Evolutionary conservation across 2,329 filamentous ascomycete species (phyloP).

Genomic region (Zymoseptoria brevis): DNA sequence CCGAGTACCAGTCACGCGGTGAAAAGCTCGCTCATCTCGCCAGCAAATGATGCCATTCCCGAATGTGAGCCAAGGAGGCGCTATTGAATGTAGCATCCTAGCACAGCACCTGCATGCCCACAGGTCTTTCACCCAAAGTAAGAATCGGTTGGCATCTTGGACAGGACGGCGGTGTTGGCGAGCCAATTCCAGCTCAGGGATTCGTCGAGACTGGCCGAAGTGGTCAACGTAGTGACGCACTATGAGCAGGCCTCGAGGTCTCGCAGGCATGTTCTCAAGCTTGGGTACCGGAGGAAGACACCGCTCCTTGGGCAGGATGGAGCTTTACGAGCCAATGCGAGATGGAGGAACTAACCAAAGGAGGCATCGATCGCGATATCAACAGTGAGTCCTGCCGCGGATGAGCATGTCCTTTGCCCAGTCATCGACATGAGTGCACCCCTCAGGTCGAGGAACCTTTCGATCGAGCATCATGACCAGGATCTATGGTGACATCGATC

Average conservation of each 20-base stretch:
- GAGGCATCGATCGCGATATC: background rate
- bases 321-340: too few relatives aligned
- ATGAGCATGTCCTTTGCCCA: background rate
- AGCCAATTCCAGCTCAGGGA: background rate
- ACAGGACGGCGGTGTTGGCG: background rate
- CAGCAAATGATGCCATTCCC: background rate
- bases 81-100: background rate
- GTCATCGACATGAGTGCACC: background rate
- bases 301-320: too few relatives aligned
- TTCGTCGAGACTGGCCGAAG: background rate
- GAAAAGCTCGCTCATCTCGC: background rate
- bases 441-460: background rate
- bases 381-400: background rate
- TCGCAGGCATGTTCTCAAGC: too few relatives aligned
- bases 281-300: too few relatives aligned
- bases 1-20: too few relatives aligned
- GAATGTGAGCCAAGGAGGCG: background rate
- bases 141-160: background rate
- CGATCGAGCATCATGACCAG: background rate
- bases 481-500: background rate
- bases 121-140: background rate
- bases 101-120: background rate
- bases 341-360: background rate
- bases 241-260: too few relatives aligned
- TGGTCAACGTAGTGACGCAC: too few relatives aligned